Evolutionary conservation across 176 grass and related monocot genomes (phyloP).

Genomic region (Areca catechu): DNA sequence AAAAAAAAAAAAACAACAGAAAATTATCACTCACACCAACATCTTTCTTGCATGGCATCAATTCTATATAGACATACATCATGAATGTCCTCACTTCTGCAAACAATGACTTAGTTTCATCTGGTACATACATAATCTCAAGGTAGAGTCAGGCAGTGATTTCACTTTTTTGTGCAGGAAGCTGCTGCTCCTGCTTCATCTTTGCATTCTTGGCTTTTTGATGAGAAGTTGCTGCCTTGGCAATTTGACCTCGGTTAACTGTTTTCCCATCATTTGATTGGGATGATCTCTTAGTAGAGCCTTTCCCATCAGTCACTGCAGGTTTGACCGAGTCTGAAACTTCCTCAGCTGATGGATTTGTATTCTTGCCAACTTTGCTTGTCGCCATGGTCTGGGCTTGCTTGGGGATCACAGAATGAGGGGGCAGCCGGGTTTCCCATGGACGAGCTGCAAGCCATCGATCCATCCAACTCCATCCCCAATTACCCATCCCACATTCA

Average conservation of each 20-base stretch:
- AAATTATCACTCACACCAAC: too few species aligned
- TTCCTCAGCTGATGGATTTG: conserved; percentile 37
- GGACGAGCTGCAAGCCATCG: conserved; percentile 81
- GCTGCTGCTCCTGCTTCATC: conserved; percentile 1
- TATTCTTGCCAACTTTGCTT: conserved; percentile 29
- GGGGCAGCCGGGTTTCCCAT: conserved; percentile 62
- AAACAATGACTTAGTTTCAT: too few species aligned
- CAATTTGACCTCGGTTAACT: background rate
- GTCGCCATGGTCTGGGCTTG: conserved; percentile 29
- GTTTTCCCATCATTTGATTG: conserved; percentile 6
- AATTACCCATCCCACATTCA: conserved; percentile 54
- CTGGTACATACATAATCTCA: too few species aligned
- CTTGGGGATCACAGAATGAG: conserved; percentile 29
- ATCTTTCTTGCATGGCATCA: too few species aligned
- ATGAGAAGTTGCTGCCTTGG: background rate
- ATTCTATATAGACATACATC: too few species aligned
- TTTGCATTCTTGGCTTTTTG: background rate
- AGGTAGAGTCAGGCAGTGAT: background rate
- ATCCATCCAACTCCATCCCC: conserved; percentile 96
- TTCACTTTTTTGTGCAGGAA: background rate
- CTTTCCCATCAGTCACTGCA: conserved; percentile 34
- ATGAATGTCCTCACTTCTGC: too few species aligned
- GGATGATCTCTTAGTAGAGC: conserved; percentile 18
- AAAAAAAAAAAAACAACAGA: background rate
- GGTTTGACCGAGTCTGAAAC: conserved; percentile 33